phyloP scores from a whole-genome alignment of 1,284 basidiomycete species.

The Leucoagaricus sp. region DNA sequence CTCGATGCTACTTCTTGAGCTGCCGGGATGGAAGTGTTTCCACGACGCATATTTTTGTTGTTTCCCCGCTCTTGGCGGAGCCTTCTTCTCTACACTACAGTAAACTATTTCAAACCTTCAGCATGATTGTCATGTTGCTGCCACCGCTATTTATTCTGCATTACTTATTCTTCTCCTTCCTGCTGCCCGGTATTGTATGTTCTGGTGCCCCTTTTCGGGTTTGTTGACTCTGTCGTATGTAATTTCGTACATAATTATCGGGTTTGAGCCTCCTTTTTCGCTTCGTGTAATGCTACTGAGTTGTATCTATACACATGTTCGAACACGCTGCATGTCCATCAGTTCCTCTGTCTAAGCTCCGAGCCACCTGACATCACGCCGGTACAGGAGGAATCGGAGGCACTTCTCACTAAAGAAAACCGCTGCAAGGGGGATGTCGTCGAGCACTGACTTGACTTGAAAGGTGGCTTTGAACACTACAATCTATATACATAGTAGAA shows the following conservation, averaged over 20 bases:
- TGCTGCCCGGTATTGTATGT: neutral
- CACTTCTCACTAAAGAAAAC: neutral
- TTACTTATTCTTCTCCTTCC: neutral
- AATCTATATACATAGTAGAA: neutral
- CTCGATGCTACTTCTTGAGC: neutral
- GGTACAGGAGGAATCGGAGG: neutral
- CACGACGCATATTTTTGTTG: conserved; percentile 5
- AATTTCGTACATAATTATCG: neutral
- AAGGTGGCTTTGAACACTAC: neutral
- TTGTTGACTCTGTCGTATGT: neutral
- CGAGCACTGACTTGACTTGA: neutral
- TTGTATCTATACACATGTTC: neutral
- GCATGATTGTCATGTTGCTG: conserved; percentile 12
- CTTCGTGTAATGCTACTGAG: neutral
- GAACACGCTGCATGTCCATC: conserved; percentile 8
- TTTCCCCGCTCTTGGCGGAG: neutral
- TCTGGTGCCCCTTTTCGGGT: neutral
- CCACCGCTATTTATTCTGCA: neutral
- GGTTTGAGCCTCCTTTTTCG: neutral
- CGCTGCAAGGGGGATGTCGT: neutral
- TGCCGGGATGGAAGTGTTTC: conserved; percentile 3
- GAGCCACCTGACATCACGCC: conserved; percentile 6
- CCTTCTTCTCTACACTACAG: conserved; percentile 3
- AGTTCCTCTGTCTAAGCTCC: neutral
- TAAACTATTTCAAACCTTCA: neutral